Conservation (phyloP, 2,329 filamentous ascomycete species). For the Cryphonectria carpinicola region DNA sequence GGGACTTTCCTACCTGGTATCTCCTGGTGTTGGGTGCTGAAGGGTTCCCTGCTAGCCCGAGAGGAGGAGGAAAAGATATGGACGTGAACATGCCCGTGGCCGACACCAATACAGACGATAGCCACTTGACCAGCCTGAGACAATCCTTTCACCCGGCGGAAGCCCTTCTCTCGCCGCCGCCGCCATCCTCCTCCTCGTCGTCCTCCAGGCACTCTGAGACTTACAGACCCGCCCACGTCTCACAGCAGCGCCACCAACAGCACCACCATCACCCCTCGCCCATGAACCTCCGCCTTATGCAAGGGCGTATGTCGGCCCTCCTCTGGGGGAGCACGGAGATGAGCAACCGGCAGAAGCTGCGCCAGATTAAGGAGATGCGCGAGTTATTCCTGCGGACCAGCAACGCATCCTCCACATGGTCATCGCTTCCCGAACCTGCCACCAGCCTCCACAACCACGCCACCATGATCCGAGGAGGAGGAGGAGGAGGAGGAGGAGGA, state of each 20-base stretch:
- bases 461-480: neutral
- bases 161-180: neutral
- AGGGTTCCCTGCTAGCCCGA: conserved; percentile 1
- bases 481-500: neutral
- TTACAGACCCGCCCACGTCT: neutral
- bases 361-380: conserved; percentile 20
- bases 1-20: conserved; percentile 50
- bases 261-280: neutral
- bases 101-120: neutral
- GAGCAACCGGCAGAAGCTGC: conserved; percentile 8
- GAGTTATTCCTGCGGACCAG: conserved; percentile 10
- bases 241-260: neutral
- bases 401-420: neutral
- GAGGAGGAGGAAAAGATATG: neutral
- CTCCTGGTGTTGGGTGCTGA: conserved; percentile 19
- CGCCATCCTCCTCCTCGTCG: neutral
- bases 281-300: conserved; percentile 16
- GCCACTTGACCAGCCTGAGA: neutral
- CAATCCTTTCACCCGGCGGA: neutral
- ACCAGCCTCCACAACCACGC: neutral
- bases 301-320: conserved; percentile 17
- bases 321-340: conserved; percentile 2
- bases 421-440: neutral
- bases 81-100: neutral
- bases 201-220: neutral